phyloP scores from a whole-genome alignment of 2,329 filamentous ascomycete species.

The Lecanicillium sp. region DNA sequence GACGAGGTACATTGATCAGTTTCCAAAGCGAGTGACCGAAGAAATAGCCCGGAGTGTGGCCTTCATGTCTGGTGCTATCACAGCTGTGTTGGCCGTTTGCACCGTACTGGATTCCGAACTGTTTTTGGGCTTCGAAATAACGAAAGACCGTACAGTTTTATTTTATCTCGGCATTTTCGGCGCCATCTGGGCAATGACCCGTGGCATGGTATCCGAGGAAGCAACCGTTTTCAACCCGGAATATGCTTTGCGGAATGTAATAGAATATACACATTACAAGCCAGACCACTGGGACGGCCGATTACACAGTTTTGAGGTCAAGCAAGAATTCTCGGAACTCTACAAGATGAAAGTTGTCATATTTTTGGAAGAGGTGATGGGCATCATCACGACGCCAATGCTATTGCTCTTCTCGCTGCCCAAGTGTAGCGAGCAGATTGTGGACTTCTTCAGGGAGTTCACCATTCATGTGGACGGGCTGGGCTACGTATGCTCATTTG shows the following conservation, averaged over 20 bases:
- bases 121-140: constrained; percentile 87
- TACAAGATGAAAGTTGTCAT: constrained; percentile 91
- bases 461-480: constrained; percentile 94
- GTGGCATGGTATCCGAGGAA: constrained; percentile 80
- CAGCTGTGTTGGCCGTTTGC: constrained; percentile 74
- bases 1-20: constrained; percentile 87
- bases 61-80: constrained; percentile 79
- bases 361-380: constrained; percentile 85
- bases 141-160: constrained; percentile 75
- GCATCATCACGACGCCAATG: constrained; percentile 86
- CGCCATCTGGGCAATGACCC: constrained; percentile 73
- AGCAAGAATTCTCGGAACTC: constrained; percentile 77
- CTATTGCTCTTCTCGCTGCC: constrained; percentile 81
- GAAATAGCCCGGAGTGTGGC: constrained; percentile 77
- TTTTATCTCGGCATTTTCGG: constrained; percentile 85
- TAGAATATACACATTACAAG: constrained; percentile 86
- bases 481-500: constrained; percentile 94
- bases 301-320: constrained; percentile 90
- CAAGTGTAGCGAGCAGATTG: constrained; percentile 80
- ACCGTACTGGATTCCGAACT: constrained; percentile 86
- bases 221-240: constrained; percentile 87
- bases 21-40: constrained; percentile 89
- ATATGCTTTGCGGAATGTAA: constrained; percentile 78
- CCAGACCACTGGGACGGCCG: constrained; percentile 82
- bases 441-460: constrained; percentile 97